Evolutionary conservation across 805 yeast species (phyloP), one percentile per base, ranked within the genome.

Genomic region (Yamadazyma ubonensis): DNA sequence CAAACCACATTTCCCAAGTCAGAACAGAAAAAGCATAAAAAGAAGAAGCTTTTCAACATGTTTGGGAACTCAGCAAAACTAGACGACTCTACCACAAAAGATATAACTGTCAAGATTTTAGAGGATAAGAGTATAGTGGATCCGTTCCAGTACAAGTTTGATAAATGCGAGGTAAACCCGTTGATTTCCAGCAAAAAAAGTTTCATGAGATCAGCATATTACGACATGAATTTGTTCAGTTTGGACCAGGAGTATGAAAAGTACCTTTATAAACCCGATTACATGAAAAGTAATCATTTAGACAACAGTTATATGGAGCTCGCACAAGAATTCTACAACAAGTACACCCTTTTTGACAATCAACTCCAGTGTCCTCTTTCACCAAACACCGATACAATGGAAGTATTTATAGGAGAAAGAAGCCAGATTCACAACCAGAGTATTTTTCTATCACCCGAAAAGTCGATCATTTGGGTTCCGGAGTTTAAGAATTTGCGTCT

Each of bases 211-310:
- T 77, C 83, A 0, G 55, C 56, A 1, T 58, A 67, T 30, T 62
- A 75, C 36, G 45, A 50, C 3, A 53, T 58, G 29, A 53, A 59
- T n/a, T 52, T 78, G 2, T 80, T 78, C 49, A 59, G 63, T 29
- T 53, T 73, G 3, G 81, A 79, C 44, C 43, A 64, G 30, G 49
- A 57, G 11, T 75, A 64, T 53, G 49, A 49, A 12, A 49, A 60
- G 4, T 65, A 76, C 1, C 53, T 81, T 16, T 48, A 64, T 1
- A 59, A 65, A 39, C 83, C 85, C 2, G 19, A 42, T 0, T 61
- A 74, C 49, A 45, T 62, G 16, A 27, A 36, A n/a, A 30, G 39
- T 11, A 28, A 50, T 6, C n/a, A 43, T 3, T 39, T 50, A n/a
- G 59, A 59, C 38, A 59, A 54, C 2, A 50, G 56, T 34, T 46